phyloP scores from a whole-genome alignment of 2,329 filamentous ascomycete species.

The Pestalotiopsis sp. region DNA sequence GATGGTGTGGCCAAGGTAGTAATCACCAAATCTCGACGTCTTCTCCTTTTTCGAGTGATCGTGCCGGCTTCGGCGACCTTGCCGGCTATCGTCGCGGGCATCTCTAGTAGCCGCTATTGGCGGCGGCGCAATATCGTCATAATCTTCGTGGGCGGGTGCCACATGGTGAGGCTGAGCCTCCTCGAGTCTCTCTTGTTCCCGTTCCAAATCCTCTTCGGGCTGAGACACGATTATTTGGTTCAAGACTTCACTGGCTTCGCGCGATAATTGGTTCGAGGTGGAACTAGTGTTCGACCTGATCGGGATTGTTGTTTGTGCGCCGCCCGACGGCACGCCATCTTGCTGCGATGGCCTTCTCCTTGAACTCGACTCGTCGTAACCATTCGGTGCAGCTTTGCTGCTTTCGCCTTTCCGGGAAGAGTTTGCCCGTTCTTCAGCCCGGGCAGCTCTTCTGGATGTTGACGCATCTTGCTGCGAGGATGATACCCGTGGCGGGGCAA shows the following conservation, averaged over 20 bases:
- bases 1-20: conserved; percentile 92
- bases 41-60: conserved; percentile 67
- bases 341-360: conserved; percentile 39
- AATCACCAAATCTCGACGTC: conserved; percentile 90
- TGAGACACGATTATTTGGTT: conserved; percentile 78
- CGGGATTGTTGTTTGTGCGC: conserved; percentile 45
- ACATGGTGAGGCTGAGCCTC: conserved; percentile 55
- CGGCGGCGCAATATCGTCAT: conserved; percentile 45
- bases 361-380: conserved; percentile 38
- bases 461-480: conserved; percentile 59
- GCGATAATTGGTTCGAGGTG: conserved; percentile 62
- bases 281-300: conserved; percentile 44
- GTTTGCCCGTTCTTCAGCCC: conserved; percentile 46
- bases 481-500: conserved; percentile 80
- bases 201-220: conserved; percentile 71
- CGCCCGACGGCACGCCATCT: conserved; percentile 39
- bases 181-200: conserved; percentile 70
- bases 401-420: conserved; percentile 35
- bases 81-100: conserved; percentile 46
- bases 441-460: conserved; percentile 46
- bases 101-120: conserved; percentile 46
- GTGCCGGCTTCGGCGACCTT: conserved; percentile 58
- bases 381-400: conserved; percentile 32
- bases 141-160: conserved; percentile 39
- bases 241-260: conserved; percentile 79